Evolutionary conservation across 2,329 filamentous ascomycete species (phyloP), one percentile per base, ranked within the genome.

Genomic region (Spiromastix sp.): DNA sequence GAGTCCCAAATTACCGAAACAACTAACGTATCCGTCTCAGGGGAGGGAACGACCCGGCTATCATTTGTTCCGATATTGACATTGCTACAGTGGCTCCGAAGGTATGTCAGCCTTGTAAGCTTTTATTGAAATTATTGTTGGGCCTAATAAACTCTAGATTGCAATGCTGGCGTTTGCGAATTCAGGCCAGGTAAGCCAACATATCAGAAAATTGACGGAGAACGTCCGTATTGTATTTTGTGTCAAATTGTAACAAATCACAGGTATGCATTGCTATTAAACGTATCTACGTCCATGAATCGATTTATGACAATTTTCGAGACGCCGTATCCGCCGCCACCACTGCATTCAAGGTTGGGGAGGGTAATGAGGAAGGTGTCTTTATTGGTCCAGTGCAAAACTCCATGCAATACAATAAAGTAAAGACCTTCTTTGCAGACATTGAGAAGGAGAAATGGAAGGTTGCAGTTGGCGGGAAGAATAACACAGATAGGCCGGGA

Each of bases 331-430:
- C 66, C 4, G 57, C 62, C 26, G 63, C 68, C 22, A 65, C 67
- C 22, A 63, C 67, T 35, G 41, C 40, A 2, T 40, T 65, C 18
- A 57, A 59, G 32, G 47, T 61, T 28, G 67, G 60, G 47, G 38
- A 54, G 26, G 51, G 51, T 39, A 56, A 47, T 43, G 53, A 68
- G 36, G 63, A 56, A 32, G 59, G 59, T 27, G 61, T 67, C 28
- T 51, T 72, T 25, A 66, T 75, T 37, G 71, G 74, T 1, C 79
- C 79, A 0, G 56, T 81, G 2, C 74, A 77, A 41, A 82, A 82
- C 55, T 56, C 66, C 44, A 70, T 75, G 67, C 79, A 82, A 53
- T 81, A 68, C 48, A 70, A 78, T 30, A 68, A 68, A 16, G 72
- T 77, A 17, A 70, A 69, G 46, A 53, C 60, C 9, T 68, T 77